These are phyloP conservation scores for Ambrosia artemisiifolia DNA, from an alignment of 129 eudicot species.

Conservation along the genomic window DNA sequence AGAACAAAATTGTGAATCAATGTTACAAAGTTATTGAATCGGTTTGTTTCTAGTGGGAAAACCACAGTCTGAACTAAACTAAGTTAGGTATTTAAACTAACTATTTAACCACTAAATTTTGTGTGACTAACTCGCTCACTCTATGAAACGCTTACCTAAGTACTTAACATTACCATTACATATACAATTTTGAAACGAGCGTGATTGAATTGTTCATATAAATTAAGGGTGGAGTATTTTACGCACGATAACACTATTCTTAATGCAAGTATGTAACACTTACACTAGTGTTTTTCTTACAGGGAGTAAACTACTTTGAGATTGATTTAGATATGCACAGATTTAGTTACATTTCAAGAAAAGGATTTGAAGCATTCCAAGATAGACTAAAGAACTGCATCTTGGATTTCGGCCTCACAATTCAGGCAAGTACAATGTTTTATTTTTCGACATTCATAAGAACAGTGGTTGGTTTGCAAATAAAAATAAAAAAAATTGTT, in stretches of 20 bases:
- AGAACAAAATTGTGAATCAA: no score
- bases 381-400: slow-evolving; percentile 67
- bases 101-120: no score
- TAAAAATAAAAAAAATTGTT: background rate
- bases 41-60: no score
- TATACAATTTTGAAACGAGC: background rate
- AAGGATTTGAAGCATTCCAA: slow-evolving; percentile 77
- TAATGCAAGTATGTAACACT: background rate
- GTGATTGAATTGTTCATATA: background rate
- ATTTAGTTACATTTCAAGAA: slow-evolving; percentile 90
- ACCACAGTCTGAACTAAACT: no score
- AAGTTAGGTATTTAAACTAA: no score
- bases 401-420: slow-evolving; percentile 85
- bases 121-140: no score
- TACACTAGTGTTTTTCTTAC: slow-evolving; percentile 6
- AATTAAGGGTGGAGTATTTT: background rate
- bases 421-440: slow-evolving; percentile 48
- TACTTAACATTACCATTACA: background rate
- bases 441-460: background rate
- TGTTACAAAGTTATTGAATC: no score
- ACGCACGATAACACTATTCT: background rate
- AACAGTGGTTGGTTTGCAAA: background rate
- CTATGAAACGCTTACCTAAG: no score
- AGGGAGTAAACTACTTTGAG: slow-evolving; percentile 89
- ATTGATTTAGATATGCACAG: slow-evolving; percentile 91